Percentiles rank a stretch among this genome's conserved stretches.
phyloP scores from a whole-genome alignment of 306 rosid genomes.

The Morella rubra region DNA sequence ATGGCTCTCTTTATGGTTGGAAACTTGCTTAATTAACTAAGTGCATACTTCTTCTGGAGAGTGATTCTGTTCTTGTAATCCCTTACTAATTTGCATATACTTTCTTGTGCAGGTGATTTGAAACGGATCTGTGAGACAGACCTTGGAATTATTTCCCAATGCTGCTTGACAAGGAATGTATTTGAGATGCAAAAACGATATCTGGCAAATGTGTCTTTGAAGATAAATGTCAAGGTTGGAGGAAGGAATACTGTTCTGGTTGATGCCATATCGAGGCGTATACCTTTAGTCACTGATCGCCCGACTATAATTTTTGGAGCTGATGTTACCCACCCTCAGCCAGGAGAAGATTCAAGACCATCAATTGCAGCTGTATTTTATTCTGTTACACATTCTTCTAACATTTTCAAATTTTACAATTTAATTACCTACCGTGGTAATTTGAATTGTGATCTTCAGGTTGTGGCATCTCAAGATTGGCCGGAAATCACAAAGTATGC shows the following conservation, averaged over 20 bases:
- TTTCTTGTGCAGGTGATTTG: constrained; percentile 66
- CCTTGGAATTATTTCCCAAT: constrained; percentile 91
- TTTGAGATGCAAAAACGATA: constrained; percentile 87
- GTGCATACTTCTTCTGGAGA: not conserved
- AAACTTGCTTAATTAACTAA: not conserved
- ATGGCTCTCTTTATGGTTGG: constrained; percentile 94
- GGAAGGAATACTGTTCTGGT: constrained; percentile 96
- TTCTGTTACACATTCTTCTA: not conserved
- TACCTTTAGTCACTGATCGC: constrained; percentile 85
- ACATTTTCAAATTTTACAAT: not conserved
- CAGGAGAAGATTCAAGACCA: constrained; percentile 98
- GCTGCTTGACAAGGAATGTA: constrained; percentile 87
- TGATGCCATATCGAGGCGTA: constrained; percentile 85
- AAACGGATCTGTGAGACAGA: constrained; percentile 96
- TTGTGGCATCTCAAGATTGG: constrained; percentile 99
- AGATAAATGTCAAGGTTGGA: constrained; percentile 94
- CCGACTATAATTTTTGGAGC: constrained; percentile 99
- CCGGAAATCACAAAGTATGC: constrained; percentile 96
- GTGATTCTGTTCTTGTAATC: not conserved
- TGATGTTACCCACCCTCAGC: constrained; percentile 99
- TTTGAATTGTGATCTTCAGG: constrained; percentile 38
- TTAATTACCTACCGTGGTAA: not conserved
- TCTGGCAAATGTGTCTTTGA: constrained; percentile 85
- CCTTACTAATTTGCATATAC: not conserved
- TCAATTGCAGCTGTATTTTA: constrained; percentile 90